Evolutionary conservation across 305 asterid genomes (phyloP).

Genomic region (Rubia peregrina): DNA sequence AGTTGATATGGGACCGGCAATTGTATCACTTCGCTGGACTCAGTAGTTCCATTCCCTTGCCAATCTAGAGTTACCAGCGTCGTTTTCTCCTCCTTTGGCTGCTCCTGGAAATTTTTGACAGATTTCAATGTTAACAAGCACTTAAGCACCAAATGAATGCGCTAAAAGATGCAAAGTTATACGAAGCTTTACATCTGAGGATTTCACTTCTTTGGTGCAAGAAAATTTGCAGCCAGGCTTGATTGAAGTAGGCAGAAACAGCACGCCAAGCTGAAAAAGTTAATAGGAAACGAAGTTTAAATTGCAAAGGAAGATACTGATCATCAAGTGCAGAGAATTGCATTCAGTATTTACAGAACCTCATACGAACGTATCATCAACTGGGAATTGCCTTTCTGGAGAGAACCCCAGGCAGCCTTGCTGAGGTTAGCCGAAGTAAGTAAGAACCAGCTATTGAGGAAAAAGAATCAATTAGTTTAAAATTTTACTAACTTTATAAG

Average conservation of each 20-base stretch:
- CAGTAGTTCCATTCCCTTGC: conserved; percentile 36
- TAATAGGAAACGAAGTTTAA: conserved; percentile 15
- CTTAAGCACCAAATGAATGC: conserved; percentile 1
- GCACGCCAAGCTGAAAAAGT: conserved; percentile 68
- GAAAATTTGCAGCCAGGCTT: conserved; percentile 49
- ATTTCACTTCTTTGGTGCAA: conserved; percentile 47
- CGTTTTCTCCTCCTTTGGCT: conserved; percentile 36
- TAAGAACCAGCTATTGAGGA: conserved; percentile 62
- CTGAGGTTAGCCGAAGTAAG: conserved; percentile 96
- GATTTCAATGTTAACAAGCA: conserved; percentile 1
- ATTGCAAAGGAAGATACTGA: conserved; percentile 6
- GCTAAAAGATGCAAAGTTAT: neutral
- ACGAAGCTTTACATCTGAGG: conserved; percentile 30
- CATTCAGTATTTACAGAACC: conserved; percentile 27
- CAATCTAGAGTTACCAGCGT: conserved; percentile 62
- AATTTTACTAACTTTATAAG: conserved; percentile 4
- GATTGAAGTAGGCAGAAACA: conserved; percentile 58
- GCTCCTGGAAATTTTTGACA: conserved; percentile 30
- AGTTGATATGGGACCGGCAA: conserved; percentile 85
- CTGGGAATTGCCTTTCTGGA: conserved; percentile 92
- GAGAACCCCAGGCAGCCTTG: conserved; percentile 99
- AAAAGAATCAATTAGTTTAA: conserved; percentile 7
- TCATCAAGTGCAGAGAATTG: neutral
- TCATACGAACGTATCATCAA: conserved; percentile 98
- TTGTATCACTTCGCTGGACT: conserved; percentile 41